Conservation (phyloP, 495 filamentous ascomycete genomes). For the Jackrogersella minutella region DNA sequence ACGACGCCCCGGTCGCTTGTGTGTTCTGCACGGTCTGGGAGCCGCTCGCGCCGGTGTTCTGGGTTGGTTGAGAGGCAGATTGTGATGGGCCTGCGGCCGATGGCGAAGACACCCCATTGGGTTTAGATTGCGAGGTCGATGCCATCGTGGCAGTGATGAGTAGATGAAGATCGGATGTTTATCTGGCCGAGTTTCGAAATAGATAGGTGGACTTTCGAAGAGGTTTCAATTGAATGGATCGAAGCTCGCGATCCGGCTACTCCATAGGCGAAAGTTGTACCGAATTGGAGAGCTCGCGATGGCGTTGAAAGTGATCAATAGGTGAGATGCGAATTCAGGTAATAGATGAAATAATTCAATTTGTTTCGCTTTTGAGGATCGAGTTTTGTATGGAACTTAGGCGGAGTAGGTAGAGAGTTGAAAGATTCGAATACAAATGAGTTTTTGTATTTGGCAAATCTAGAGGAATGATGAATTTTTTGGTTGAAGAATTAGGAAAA, state of each 20-base stretch:
- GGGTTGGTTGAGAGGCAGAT: constrained; percentile 41
- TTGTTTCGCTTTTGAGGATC: neutral
- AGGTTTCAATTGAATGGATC: neutral
- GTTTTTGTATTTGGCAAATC: neutral
- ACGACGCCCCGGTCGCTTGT: constrained; percentile 50
- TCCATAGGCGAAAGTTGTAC: neutral
- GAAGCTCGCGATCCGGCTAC: neutral
- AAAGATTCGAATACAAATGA: too few species aligned
- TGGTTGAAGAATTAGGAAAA: neutral
- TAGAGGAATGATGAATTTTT: neutral
- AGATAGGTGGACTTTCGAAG: neutral
- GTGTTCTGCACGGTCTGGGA: constrained; percentile 41
- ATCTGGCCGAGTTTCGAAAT: neutral
- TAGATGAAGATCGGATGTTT: neutral
- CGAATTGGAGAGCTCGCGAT: neutral
- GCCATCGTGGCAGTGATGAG: constrained; percentile 34
- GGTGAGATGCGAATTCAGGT: neutral
- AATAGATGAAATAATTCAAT: too few species aligned
- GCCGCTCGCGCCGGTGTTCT: constrained; percentile 43
- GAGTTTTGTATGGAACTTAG: neutral
- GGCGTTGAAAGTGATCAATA: neutral
- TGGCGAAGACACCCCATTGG: constrained; percentile 52
- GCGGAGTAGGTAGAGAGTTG: neutral
- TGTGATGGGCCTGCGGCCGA: constrained; percentile 45
- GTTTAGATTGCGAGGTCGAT: constrained; percentile 44